Percentiles rank a stretch among this genome's conserved stretches.
phyloP scores from a whole-genome alignment of 768 basidiomycete species.

The Pisolithus microcarpus region DNA sequence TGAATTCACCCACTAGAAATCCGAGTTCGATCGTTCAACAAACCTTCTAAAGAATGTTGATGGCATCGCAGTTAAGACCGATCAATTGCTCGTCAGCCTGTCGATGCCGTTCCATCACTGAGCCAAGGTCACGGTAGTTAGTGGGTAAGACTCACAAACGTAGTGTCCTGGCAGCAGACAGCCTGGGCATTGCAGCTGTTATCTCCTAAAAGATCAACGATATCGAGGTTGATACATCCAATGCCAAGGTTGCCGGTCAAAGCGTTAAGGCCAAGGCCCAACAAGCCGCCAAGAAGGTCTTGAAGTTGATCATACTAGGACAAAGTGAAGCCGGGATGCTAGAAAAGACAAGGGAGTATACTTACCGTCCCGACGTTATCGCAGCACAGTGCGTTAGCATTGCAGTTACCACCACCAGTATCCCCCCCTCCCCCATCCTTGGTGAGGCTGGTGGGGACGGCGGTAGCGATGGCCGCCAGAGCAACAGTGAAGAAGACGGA shows the following conservation, averaged over 20 bases:
- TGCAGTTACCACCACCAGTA: slow-evolving; percentile 7
- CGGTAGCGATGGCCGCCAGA: slow-evolving; percentile 10
- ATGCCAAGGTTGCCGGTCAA: slow-evolving; percentile 8
- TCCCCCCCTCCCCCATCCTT: background rate
- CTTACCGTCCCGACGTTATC: slow-evolving; percentile 3
- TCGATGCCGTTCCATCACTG: too few species aligned
- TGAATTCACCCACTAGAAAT: too few species aligned
- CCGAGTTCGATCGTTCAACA: too few species aligned
- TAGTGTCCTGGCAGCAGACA: slow-evolving; percentile 34
- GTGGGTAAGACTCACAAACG: slow-evolving; percentile 24
- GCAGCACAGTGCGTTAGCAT: slow-evolving; percentile 10
- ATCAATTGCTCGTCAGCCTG: background rate
- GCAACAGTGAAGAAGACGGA: slow-evolving; percentile 2
- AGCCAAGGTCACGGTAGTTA: background rate
- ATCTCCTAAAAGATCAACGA: slow-evolving; percentile 7
- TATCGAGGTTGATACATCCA: slow-evolving; percentile 1
- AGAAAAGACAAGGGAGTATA: background rate
- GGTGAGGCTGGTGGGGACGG: background rate
- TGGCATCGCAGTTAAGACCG: background rate
- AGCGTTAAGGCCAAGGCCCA: background rate
- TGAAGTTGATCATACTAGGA: background rate
- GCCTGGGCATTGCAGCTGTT: slow-evolving; percentile 20
- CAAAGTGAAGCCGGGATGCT: background rate
- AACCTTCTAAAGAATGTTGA: background rate
- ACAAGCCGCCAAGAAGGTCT: background rate